Percentiles rank a stretch among this genome's conserved stretches.
These are phyloP conservation scores for Castanospermum australe DNA, from an alignment of 306 rosid species.

Conservation along the genomic window DNA sequence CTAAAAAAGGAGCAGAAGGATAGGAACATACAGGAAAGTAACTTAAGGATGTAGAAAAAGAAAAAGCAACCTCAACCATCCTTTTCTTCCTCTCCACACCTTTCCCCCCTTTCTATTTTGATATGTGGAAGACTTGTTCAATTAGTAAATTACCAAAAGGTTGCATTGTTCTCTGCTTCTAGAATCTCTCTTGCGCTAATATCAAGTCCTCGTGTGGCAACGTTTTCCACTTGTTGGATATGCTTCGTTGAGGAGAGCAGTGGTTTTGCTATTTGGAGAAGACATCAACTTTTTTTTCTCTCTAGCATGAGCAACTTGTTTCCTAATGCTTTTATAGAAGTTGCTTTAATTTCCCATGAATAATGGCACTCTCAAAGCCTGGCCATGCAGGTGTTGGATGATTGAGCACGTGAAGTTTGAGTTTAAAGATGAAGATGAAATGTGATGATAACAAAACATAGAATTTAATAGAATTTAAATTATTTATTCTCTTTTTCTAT, in stretches of 20 bases:
- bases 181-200: neutral
- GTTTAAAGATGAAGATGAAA: too few relatives aligned
- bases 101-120: neutral
- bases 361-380: too few relatives aligned
- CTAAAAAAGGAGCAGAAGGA: neutral
- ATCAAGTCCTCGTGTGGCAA: neutral
- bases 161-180: neutral
- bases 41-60: neutral
- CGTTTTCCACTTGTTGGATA: neutral
- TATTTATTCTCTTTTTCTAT: too few relatives aligned
- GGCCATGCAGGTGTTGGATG: neutral
- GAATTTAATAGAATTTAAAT: too few relatives aligned
- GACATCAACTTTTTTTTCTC: neutral
- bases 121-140: neutral
- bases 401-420: neutral
- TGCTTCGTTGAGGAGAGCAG: neutral
- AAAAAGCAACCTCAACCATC: neutral
- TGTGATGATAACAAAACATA: too few relatives aligned
- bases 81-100: neutral
- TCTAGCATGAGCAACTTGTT: neutral
- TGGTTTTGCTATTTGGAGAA: neutral
- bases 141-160: neutral
- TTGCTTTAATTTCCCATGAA: too few relatives aligned
- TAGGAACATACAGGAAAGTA: neutral
- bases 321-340: neutral